Conservation (phyloP, 805 yeast species). For the fission yeast (Schizosaccharomyces pombe) region DNA sequence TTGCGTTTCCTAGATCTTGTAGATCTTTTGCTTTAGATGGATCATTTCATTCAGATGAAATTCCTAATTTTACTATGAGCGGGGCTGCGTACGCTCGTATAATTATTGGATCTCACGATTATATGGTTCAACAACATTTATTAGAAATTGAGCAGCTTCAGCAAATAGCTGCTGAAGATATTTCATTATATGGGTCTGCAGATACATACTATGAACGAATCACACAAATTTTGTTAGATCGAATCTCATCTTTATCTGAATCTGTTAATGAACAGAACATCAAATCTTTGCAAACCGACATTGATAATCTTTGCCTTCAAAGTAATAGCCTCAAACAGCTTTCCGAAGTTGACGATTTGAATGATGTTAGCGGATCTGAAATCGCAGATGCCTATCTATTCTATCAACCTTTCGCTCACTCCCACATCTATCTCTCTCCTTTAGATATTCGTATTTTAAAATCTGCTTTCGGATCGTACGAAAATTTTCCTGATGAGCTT, state of each 20-base stretch:
- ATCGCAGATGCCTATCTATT: slow-evolving; percentile 16
- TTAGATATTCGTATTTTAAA: slow-evolving; percentile 57
- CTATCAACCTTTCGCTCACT: slow-evolving; percentile 54
- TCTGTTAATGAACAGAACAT: not conserved
- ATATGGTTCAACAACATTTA: slow-evolving; percentile 30
- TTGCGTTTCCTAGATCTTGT: not conserved
- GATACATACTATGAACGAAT: slow-evolving; percentile 34
- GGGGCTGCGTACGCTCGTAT: slow-evolving; percentile 30
- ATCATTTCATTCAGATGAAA: not conserved
- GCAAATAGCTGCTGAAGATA: slow-evolving; percentile 32
- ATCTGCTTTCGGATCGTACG: slow-evolving; percentile 35
- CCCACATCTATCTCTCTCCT: slow-evolving; percentile 46
- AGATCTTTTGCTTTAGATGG: not conserved
- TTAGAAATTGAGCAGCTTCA: slow-evolving; percentile 34
- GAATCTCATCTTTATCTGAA: slow-evolving; percentile 6
- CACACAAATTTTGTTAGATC: slow-evolving; percentile 26
- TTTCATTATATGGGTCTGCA: slow-evolving; percentile 34
- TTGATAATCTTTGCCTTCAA: not conserved
- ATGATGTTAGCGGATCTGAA: not conserved
- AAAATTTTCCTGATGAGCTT: slow-evolving; percentile 43
- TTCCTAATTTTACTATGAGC: not conserved
- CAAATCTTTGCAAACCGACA: not conserved
- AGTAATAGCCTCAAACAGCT: not conserved
- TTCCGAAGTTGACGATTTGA: not conserved
- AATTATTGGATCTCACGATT: slow-evolving; percentile 37